Conservation (phyloP, 441 rosid species). For the Erodium moschatum region DNA sequence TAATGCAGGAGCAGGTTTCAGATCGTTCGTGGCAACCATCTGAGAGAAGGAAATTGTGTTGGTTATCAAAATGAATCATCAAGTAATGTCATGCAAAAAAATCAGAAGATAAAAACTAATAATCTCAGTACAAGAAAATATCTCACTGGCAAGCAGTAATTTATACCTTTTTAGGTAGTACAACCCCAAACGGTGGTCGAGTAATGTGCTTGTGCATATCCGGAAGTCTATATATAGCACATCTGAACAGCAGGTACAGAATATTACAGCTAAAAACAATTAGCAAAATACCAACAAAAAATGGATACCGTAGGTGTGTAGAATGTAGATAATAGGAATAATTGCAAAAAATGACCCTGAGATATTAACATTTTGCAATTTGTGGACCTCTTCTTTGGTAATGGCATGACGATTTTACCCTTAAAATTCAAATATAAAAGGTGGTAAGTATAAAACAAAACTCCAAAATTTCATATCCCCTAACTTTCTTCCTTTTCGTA, state of each 20-base stretch:
- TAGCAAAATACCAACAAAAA: background rate
- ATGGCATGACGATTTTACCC: too few species aligned
- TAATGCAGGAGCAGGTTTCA: conserved; percentile 50
- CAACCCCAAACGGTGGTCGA: conserved; percentile 51
- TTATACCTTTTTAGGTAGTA: conserved; percentile 62
- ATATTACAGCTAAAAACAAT: background rate
- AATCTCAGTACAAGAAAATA: background rate
- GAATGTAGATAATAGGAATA: background rate
- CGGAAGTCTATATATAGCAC: conserved; percentile 74
- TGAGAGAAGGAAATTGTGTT: conserved; percentile 23
- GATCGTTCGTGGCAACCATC: conserved; percentile 50
- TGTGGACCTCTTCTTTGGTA: too few species aligned
- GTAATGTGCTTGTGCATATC: conserved; percentile 54
- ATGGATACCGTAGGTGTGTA: too few species aligned
- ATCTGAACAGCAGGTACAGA: conserved; percentile 30
- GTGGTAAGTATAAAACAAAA: too few species aligned
- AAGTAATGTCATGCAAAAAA: background rate
- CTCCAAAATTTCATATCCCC: too few species aligned
- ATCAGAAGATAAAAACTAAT: background rate
- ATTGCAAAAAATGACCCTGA: too few species aligned
- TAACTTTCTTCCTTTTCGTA: too few species aligned
- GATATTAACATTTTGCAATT: too few species aligned
- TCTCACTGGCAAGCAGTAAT: background rate
- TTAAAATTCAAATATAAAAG: too few species aligned
- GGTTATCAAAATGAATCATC: background rate